Conservation (phyloP, 1,284 basidiomycete genomes). For the Ceratobasidium sp. region DNA sequence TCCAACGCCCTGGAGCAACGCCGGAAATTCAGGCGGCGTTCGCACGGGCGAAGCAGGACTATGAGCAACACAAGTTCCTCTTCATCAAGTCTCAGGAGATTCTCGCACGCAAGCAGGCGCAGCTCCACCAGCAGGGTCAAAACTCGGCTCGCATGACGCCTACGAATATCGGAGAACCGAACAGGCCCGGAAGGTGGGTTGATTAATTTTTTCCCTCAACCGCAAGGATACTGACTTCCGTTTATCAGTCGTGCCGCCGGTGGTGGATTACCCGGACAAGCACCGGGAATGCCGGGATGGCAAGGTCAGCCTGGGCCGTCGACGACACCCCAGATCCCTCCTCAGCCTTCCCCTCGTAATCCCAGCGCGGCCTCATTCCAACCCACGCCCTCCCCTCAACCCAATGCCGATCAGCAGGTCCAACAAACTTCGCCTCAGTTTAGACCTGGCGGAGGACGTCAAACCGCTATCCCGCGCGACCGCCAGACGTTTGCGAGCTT, state of each 20-base stretch:
- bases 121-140: constrained; percentile 23
- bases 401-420: constrained; percentile 20
- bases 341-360: constrained; percentile 18
- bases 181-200: constrained; percentile 19
- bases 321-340: constrained; percentile 9
- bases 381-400: constrained; percentile 31
- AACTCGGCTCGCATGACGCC: constrained; percentile 22
- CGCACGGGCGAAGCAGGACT: constrained; percentile 9
- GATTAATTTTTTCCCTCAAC: background rate
- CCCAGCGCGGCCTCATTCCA: constrained; percentile 16
- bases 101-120: constrained; percentile 14
- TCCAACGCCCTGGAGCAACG: background rate
- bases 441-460: background rate
- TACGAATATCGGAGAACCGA: constrained; percentile 2
- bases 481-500: constrained; percentile 19
- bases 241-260: constrained; percentile 18
- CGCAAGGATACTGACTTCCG: background rate
- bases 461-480: constrained; percentile 30
- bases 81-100: constrained; percentile 21
- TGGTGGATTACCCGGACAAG: constrained; percentile 8
- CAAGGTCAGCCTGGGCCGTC: constrained; percentile 22
- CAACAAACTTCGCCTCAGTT: constrained; percentile 5
- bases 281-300: constrained; percentile 27
- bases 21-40: background rate
- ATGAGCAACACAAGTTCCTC: constrained; percentile 19